Evolutionary conservation across 2,329 filamentous ascomycete species (phyloP), one percentile per base, ranked within the genome.

Genomic region (Zarea fungicola): DNA sequence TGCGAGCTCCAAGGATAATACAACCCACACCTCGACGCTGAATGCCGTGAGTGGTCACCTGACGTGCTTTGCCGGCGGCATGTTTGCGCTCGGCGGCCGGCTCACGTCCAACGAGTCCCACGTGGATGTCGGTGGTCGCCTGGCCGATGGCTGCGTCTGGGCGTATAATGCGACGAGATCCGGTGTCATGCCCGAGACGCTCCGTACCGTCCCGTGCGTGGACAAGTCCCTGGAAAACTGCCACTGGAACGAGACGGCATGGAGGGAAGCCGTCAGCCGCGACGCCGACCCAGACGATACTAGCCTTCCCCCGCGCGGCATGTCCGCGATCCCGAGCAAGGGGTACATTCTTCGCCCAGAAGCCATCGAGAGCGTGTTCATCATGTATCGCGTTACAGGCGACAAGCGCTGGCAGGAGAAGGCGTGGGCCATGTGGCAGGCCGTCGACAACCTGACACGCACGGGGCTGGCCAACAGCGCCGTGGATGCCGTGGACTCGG

Each of bases 51-150:
- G 58, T 5, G 77, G 77, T 26, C 84, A 87, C 60, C 66, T 85
- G 1, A 73, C 73, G 1, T 87, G 84, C 62, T 87, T 84, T 59
- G 71, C 77, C 1, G 83, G 84, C 5, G 84, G 82, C 13, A 80
- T 84, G 70, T 76, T 84, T 28, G 82, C 73, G 1, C 73, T 87
- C 16, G 81, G 76, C 5, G 77, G 82, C 1, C 78, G 73, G 47
- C 67, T 84, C 22, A 77, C 85, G 51, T 66, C 32, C 26, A 69
- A 51, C 54, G 58, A 68, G 1, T 64, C 71, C 11, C 71, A 81
- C 50, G 60, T 81, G 8, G 60, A 64, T 5, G 65, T 73, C 11
- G 78, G 69, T 6, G 65, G 68, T 43, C 72, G 70, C 52, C 63
- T 81, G 11, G 72, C 77, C 0, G 65, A 72, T 18, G 77, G 77